Evolutionary conservation across 805 yeast species (phyloP), one percentile per base, ranked within the genome.

Genomic region (Saccharomyces mikatae): DNA sequence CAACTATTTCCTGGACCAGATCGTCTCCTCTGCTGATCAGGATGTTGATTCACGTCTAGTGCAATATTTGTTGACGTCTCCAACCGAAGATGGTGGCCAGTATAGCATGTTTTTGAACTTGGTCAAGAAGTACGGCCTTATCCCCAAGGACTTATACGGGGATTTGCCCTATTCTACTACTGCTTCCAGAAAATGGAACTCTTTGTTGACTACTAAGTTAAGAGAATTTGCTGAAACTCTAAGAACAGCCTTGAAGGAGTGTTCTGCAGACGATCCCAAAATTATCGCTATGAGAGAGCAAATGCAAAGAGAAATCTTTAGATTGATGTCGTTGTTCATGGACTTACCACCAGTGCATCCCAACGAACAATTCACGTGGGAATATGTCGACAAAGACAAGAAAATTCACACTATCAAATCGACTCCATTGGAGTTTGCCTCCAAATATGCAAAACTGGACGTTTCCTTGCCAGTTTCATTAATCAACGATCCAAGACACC

Each of bases 1-100:
- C 48, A 88, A 89, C 68, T 86, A 76, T 68, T 89, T 87, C 70
- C 72, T 89, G 60, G 90, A 89, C 58, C 89, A 87, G 68, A 79
- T 87, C 53, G 73, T 84, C 55, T 86, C 85, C 61, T 86, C 95
- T 27, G 77, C 80, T 32, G 75, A 80, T 41, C 83, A 84, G 66
- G 83, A 77, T 47, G 78, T 84, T 52, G 90, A 82, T 58, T 83
- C 90, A 1, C 78, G 95, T 59, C 71, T 87, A 54, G 80, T 89
- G 50, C 87, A 84, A 70, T 80, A 78, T 60, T 70, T 89, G 49
- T 73, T 88, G 53, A 61, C 73, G 4, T 84, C 80, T 53, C 95
- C 96, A 26, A 81, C 83, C 48, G 68, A 78, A 55, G 96, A 89
- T 65, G 96, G 96, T 61, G 96, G 96, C 52, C 96, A 89, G 71